phyloP scores from a whole-genome alignment of 2,329 filamentous ascomycete genomes.

The Pochonia chlamydosporia region DNA sequence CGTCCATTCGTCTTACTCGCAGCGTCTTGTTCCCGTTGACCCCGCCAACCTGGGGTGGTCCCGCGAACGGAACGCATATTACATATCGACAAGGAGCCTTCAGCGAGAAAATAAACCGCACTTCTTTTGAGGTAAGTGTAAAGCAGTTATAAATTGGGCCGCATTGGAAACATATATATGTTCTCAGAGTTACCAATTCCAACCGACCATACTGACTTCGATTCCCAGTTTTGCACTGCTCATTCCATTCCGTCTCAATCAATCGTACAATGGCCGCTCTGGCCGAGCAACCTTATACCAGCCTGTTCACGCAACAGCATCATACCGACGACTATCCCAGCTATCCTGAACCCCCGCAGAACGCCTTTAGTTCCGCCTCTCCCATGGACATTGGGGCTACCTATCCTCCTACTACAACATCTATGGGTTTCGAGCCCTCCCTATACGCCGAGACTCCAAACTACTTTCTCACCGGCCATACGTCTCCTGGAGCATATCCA shows the following conservation, averaged over 20 bases:
- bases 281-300: conserved; percentile 3
- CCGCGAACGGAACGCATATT: not conserved
- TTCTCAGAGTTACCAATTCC: too few relatives aligned
- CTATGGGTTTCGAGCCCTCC: conserved; percentile 39
- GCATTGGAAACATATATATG: too few relatives aligned
- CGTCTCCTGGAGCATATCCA: conserved; percentile 42
- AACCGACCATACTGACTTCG: too few relatives aligned
- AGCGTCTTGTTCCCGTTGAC: not conserved
- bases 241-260: not conserved
- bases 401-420: conserved; percentile 20
- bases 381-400: conserved; percentile 43
- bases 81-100: not conserved
- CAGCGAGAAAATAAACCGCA: not conserved
- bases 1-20: not conserved
- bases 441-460: conserved; percentile 40
- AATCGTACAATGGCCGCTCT: conserved; percentile 3
- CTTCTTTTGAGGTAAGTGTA: not conserved
- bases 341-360: conserved; percentile 40
- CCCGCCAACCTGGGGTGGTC: not conserved
- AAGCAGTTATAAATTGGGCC: too few relatives aligned
- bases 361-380: conserved; percentile 32
- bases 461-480: conserved; percentile 40
- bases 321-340: conserved; percentile 35
- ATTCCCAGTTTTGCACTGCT: not conserved
- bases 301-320: conserved; percentile 13